phyloP scores from a whole-genome alignment of 2,329 filamentous ascomycete genomes.

The Trichoderma simmonsii region DNA sequence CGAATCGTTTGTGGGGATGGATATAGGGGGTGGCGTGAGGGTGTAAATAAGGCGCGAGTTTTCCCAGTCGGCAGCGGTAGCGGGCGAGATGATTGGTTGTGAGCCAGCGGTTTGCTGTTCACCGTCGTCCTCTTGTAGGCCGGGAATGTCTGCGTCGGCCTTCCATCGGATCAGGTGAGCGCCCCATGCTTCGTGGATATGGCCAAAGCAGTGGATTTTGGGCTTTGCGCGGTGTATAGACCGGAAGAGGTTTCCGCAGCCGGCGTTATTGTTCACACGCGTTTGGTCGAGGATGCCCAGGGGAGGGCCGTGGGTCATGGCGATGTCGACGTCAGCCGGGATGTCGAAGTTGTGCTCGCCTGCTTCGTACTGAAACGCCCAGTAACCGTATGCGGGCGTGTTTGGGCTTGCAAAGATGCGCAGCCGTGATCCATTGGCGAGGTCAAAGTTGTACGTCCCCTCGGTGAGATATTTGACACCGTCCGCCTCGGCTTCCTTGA shows the following conservation, averaged over 20 bases:
- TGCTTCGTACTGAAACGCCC: slow-evolving; percentile 49
- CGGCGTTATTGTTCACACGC: slow-evolving; percentile 31
- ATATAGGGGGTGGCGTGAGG: slow-evolving; percentile 29
- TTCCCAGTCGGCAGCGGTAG: slow-evolving; percentile 38
- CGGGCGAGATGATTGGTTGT: background rate
- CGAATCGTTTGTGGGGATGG: slow-evolving; percentile 23
- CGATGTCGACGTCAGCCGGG: slow-evolving; percentile 40
- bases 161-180: slow-evolving; percentile 52
- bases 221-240: slow-evolving; percentile 45
- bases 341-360: slow-evolving; percentile 40
- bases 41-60: slow-evolving; percentile 36
- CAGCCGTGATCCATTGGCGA: slow-evolving; percentile 49
- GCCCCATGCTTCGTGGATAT: slow-evolving; percentile 61
- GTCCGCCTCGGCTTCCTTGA: slow-evolving; percentile 35
- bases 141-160: slow-evolving; percentile 21
- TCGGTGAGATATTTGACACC: slow-evolving; percentile 48
- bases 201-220: slow-evolving; percentile 54
- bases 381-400: slow-evolving; percentile 45
- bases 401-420: slow-evolving; percentile 52
- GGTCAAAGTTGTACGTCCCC: slow-evolving; percentile 45
- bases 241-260: slow-evolving; percentile 44
- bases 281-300: slow-evolving; percentile 47
- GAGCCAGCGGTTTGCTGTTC: slow-evolving; percentile 17
- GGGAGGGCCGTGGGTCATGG: slow-evolving; percentile 56
- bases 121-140: no score